Percentiles rank a stretch among this genome's conserved stretches.
These are phyloP conservation scores for Cladophialophora chaetospira DNA, from an alignment of 2,329 filamentous ascomycete species.

Conservation along the genomic window DNA sequence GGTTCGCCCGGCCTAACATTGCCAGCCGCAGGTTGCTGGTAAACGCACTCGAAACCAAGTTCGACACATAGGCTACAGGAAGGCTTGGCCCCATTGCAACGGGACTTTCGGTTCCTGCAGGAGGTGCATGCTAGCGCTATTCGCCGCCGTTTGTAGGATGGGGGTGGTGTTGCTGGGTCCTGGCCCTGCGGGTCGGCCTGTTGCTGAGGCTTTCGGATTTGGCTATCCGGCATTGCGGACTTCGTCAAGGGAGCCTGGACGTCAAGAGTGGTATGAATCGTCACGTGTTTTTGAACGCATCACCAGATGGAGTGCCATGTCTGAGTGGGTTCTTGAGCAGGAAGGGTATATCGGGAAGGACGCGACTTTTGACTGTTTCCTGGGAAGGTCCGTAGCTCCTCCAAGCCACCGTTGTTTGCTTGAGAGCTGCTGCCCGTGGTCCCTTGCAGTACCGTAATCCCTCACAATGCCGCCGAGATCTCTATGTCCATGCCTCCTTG, in stretches of 20 bases:
- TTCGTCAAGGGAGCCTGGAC: not conserved
- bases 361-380: not conserved
- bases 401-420: not conserved
- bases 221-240: conserved; percentile 8
- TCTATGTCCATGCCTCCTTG: too few relatives aligned
- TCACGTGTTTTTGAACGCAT: conserved; percentile 12
- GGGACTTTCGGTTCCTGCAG: conserved; percentile 40
- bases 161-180: conserved; percentile 19
- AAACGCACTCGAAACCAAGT: conserved; percentile 48
- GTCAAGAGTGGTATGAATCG: conserved; percentile 10
- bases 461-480: too few relatives aligned
- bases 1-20: conserved; percentile 14
- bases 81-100: conserved; percentile 49
- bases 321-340: not conserved
- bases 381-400: not conserved
- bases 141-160: conserved; percentile 40
- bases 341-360: conserved; percentile 21
- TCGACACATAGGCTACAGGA: conserved; percentile 47
- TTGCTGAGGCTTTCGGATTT: conserved; percentile 16
- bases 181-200: conserved; percentile 19
- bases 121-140: conserved; percentile 45
- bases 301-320: conserved; percentile 4
- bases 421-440: not conserved
- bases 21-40: conserved; percentile 34
- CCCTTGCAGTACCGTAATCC: too few relatives aligned